Evolutionary conservation across 176 grass and related monocot species (phyloP).

Genomic region (Rhynchospora pubera): DNA sequence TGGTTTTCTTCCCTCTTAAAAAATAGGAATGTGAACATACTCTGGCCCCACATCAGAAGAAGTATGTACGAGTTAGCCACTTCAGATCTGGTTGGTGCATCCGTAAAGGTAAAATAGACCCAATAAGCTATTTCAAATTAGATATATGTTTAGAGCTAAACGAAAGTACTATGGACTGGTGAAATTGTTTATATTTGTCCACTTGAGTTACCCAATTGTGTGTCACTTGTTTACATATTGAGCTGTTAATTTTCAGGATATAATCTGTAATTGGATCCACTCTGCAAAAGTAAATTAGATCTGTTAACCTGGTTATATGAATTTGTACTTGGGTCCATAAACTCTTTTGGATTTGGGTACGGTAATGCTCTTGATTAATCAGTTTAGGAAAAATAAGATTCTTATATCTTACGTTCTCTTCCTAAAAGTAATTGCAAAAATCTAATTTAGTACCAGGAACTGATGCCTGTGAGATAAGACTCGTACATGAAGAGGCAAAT

Average conservation of each 20-base stretch:
- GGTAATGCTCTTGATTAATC: neutral
- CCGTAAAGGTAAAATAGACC: conserved; percentile 43
- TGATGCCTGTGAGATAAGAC: conserved; percentile 74
- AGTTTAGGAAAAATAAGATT: neutral
- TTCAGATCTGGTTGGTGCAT: conserved; percentile 90
- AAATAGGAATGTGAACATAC: conserved; percentile 87
- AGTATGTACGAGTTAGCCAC: conserved; percentile 74
- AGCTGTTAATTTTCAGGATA: neutral
- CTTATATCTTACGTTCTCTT: neutral
- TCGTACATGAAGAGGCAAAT: conserved; percentile 88
- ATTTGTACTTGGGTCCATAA: neutral
- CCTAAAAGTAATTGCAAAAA: neutral
- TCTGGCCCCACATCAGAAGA: conserved; percentile 47
- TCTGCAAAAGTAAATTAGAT: neutral
- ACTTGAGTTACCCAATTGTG: neutral
- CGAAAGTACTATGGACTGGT: neutral
- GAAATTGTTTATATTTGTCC: neutral
- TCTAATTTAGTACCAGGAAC: conserved; percentile 63
- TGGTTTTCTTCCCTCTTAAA: neutral
- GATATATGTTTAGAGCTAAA: neutral
- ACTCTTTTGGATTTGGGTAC: neutral
- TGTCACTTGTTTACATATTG: neutral
- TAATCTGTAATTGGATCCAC: neutral
- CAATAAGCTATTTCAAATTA: neutral
- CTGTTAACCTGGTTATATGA: too few species aligned